phyloP scores from a whole-genome alignment of 805 yeast genomes.

The Priceomyces carsonii region DNA sequence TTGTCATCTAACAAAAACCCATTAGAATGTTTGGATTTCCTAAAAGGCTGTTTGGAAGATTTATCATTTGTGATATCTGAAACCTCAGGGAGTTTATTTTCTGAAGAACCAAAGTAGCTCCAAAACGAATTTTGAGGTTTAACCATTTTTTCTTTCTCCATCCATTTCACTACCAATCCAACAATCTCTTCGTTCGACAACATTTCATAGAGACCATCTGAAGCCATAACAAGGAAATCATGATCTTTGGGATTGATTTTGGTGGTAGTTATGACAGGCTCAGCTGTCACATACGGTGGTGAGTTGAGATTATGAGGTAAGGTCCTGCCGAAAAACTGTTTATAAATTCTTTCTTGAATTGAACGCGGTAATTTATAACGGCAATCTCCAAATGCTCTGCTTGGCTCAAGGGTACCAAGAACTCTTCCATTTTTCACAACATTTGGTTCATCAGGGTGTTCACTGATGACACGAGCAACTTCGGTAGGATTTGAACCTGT shows the following conservation, averaged over 20 bases:
- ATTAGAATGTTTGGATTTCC: slow-evolving; percentile 44
- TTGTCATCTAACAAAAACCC: slow-evolving; percentile 72
- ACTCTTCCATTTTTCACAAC: slow-evolving; percentile 87
- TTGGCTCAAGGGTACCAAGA: slow-evolving; percentile 90
- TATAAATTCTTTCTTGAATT: slow-evolving; percentile 71
- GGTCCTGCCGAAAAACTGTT: slow-evolving; percentile 77
- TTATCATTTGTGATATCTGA: slow-evolving; percentile 59
- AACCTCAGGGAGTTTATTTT: slow-evolving; percentile 61
- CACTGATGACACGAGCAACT: slow-evolving; percentile 75
- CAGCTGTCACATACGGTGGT: slow-evolving; percentile 98
- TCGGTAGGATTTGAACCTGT: slow-evolving; percentile 91
- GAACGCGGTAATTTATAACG: slow-evolving; percentile 82
- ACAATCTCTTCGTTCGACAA: slow-evolving; percentile 90
- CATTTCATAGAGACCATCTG: slow-evolving; percentile 93
- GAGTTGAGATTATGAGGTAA: slow-evolving; percentile 74
- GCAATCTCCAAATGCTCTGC: slow-evolving; percentile 97
- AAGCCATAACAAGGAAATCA: slow-evolving; percentile 87
- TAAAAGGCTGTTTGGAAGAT: slow-evolving; percentile 72
- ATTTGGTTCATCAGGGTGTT: slow-evolving; percentile 89
- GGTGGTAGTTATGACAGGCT: slow-evolving; percentile 86
- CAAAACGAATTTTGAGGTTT: slow-evolving; percentile 51
- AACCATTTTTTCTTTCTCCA: slow-evolving; percentile 68
- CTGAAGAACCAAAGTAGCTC: slow-evolving; percentile 41
- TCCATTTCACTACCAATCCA: slow-evolving; percentile 91
- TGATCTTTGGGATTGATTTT: slow-evolving; percentile 68